Evolutionary conservation across 371 early-diverging fungal species (phyloP), one percentile per base, ranked within the genome.

Genomic region (Blakeslea trispora): DNA sequence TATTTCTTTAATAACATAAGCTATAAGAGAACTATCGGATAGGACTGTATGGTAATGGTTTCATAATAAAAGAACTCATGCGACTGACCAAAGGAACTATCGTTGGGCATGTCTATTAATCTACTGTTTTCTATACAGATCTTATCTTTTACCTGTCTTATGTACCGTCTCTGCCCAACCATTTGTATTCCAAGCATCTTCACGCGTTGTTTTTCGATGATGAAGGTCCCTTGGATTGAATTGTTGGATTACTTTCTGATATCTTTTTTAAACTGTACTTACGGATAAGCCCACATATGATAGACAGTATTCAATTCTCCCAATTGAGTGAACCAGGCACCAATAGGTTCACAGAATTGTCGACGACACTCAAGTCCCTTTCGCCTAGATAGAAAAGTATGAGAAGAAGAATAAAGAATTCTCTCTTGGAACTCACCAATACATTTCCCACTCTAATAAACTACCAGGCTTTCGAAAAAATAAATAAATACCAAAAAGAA

Each of bases 281-380:
- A 85, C 63, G 93, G 87, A 65, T 95, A 93, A 60, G 82, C 87
- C 95, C 94, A 96, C 86, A 94, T 91, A 59, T 95, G 97, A 65
- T 96, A 94, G 5, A 96, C 96, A 39, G 84, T 84, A 72, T 95
- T 91, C 44, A 97, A 64, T 35, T 83, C 77, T 17, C 96, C 96
- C 18, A 96, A 77, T 68, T 97, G 96, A 40, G 90, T 89, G 68
- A 96, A 97, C 96, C 96, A 97, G 8, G 96, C 97, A 15, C 97
- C 97, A 39, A 95, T 88, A 11, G 95, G 95, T 52, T 91, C 89
- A 64, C 91, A 91, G 66, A 88, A 91, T 65, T 93, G 87, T 18
- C 84, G 75, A 44, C 97, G 82, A 66, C 92, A 92, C 54, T 93
- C 92, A 10, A 96, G 80, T 45, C 96, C 95, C 23, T 83, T 77